Percentiles rank a stretch among this genome's conserved stretches.
Evolutionary conservation across 2,329 filamentous ascomycete species (phyloP).

Genomic region (Alternaria sp.): DNA sequence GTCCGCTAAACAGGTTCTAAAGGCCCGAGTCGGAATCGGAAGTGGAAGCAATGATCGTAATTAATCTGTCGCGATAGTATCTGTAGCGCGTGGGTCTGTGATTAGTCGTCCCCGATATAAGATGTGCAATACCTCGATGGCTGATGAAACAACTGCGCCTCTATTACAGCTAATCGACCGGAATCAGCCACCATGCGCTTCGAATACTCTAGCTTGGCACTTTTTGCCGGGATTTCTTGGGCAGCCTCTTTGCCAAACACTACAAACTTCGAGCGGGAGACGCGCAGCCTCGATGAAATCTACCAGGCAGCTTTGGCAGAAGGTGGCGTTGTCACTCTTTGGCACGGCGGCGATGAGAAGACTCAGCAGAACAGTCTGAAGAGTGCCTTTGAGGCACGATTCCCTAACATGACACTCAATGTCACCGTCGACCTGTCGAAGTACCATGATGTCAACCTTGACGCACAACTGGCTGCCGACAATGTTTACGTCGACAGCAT

Average conservation of each 20-base stretch:
- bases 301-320: conserved; percentile 59
- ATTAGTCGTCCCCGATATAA: neutral
- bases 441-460: conserved; percentile 59
- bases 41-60: neutral
- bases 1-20: neutral
- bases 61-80: neutral
- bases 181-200: conserved; percentile 2
- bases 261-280: conserved; percentile 43
- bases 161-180: neutral
- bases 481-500: conserved; percentile 52
- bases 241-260: neutral
- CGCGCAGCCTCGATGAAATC: conserved; percentile 58
- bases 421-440: conserved; percentile 64
- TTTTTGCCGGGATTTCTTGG: neutral
- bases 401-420: conserved; percentile 60
- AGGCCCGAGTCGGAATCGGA: neutral
- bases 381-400: conserved; percentile 54
- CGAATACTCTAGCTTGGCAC: conserved; percentile 1
- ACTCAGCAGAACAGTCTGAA: conserved; percentile 52
- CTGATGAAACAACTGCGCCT: neutral
- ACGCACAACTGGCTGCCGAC: conserved; percentile 52
- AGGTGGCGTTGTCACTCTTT: conserved; percentile 54
- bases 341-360: conserved; percentile 59
- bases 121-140: neutral
- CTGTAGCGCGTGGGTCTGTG: neutral